phyloP scores from a whole-genome alignment of 2,329 filamentous ascomycete species.

The Coleophoma eucalyptorum region DNA sequence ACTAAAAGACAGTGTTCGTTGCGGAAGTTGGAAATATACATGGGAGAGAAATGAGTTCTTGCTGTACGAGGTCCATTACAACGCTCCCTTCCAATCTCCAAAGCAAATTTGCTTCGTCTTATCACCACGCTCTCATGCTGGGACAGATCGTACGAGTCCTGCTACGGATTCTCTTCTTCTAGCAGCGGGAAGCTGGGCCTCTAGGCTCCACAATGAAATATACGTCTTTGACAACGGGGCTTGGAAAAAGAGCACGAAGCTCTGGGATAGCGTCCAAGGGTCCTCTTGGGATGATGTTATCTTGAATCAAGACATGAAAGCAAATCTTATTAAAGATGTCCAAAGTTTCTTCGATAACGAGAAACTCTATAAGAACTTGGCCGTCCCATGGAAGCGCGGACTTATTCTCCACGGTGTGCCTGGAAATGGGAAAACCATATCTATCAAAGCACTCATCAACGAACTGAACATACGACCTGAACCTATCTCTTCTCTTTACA shows the following conservation, averaged over 20 bases:
- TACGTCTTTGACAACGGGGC: constrained; percentile 60
- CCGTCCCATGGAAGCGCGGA: constrained; percentile 67
- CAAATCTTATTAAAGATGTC: constrained; percentile 57
- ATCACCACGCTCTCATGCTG: neutral
- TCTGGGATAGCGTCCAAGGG: constrained; percentile 51
- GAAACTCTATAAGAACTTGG: constrained; percentile 53
- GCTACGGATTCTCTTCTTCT: constrained; percentile 47
- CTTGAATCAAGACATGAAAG: constrained; percentile 61
- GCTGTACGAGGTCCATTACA: constrained; percentile 14
- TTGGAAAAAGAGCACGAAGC: constrained; percentile 58
- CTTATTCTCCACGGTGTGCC: constrained; percentile 64
- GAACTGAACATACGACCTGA: constrained; percentile 48
- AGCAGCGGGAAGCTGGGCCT: constrained; percentile 50
- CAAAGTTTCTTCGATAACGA: constrained; percentile 57
- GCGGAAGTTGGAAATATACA: constrained; percentile 11
- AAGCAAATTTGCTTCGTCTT: constrained; percentile 7
- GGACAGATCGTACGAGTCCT: neutral
- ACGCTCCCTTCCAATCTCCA: neutral
- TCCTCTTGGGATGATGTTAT: constrained; percentile 63
- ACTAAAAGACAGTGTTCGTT: constrained; percentile 11
- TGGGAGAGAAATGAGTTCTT: constrained; percentile 11
- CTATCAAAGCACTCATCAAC: constrained; percentile 68
- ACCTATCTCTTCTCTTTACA: constrained; percentile 56
- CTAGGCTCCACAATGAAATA: constrained; percentile 58
- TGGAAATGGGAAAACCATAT: constrained; percentile 69